Conservation (phyloP, 2,329 filamentous ascomycete species). For the Claviceps capensis region DNA sequence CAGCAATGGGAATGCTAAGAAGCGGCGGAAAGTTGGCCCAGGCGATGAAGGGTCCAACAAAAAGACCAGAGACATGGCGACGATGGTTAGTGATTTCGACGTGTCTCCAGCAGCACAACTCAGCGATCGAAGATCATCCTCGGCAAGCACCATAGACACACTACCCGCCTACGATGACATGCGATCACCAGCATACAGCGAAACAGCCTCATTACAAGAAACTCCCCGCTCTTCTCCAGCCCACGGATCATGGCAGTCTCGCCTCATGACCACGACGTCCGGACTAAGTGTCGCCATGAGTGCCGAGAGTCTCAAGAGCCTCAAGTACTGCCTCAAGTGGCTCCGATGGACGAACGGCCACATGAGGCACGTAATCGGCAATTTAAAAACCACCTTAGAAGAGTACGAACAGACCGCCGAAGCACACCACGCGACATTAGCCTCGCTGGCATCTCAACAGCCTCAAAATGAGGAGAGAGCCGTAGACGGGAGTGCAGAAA, state of each 20-base stretch:
- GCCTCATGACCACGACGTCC: slow-evolving; percentile 79
- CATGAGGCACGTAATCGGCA: slow-evolving; percentile 60
- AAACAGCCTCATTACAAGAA: slow-evolving; percentile 27
- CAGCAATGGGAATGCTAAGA: slow-evolving; percentile 33
- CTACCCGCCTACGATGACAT: slow-evolving; percentile 75
- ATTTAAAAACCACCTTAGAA: slow-evolving; percentile 61
- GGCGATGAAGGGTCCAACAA: slow-evolving; percentile 18
- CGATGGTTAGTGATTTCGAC: slow-evolving; percentile 8
- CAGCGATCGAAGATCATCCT: slow-evolving; percentile 41
- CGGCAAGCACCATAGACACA: slow-evolving; percentile 56
- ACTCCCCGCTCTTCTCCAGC: slow-evolving; percentile 16
- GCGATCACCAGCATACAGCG: slow-evolving; percentile 61
- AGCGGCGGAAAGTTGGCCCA: slow-evolving; percentile 43
- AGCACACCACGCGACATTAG: slow-evolving; percentile 6
- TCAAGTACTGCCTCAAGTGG: slow-evolving; percentile 75
- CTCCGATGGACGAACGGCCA: slow-evolving; percentile 71
- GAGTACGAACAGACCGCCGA: slow-evolving; percentile 51
- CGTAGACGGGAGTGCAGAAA: neutral
- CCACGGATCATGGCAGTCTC: slow-evolving; percentile 54
- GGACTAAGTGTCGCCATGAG: slow-evolving; percentile 86
- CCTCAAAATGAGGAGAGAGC: slow-evolving; percentile 2
- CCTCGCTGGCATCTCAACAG: neutral
- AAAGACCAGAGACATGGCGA: slow-evolving; percentile 3
- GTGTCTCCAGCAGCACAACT: slow-evolving; percentile 16
- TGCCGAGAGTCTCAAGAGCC: slow-evolving; percentile 67